These are phyloP conservation scores for Amanita fuliginea DNA, from an alignment of 768 basidiomycete genomes.

Conservation along the genomic window DNA sequence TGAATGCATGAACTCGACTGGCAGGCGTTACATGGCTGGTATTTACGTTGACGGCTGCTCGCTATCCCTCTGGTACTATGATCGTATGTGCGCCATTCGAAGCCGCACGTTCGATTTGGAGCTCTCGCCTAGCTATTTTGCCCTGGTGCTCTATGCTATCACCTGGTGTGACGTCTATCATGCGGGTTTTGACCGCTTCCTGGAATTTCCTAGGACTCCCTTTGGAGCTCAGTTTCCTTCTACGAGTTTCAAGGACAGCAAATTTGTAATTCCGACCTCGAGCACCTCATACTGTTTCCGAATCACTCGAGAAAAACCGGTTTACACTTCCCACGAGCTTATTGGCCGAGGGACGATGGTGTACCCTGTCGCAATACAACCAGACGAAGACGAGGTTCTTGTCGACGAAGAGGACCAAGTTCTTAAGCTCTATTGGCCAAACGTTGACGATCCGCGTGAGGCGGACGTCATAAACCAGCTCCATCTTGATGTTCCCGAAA, in stretches of 20 bases:
- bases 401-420: constrained; percentile 4
- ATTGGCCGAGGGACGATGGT: constrained; percentile 7
- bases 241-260: neutral
- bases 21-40: neutral
- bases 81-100: constrained; percentile 5
- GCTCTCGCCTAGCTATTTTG: neutral
- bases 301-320: constrained; percentile 1
- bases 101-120: constrained; percentile 3
- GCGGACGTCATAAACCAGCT: constrained; percentile 3
- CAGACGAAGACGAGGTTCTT: constrained; percentile 3
- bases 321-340: constrained; percentile 3
- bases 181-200: constrained; percentile 3
- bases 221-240: neutral
- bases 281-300: neutral
- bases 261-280: neutral
- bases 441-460: neutral
- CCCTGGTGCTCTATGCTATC: constrained; percentile 1
- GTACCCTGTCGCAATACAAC: neutral
- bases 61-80: constrained; percentile 8
- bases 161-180: neutral
- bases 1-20: constrained; percentile 1
- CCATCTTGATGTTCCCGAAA: constrained; percentile 1
- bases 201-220: neutral
- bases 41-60: constrained; percentile 1
- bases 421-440: constrained; percentile 6